Base-by-base conservation (phyloP, 2,329 filamentous ascomycete genomes). In the Proliferodiscus dingleyae region DNA sequence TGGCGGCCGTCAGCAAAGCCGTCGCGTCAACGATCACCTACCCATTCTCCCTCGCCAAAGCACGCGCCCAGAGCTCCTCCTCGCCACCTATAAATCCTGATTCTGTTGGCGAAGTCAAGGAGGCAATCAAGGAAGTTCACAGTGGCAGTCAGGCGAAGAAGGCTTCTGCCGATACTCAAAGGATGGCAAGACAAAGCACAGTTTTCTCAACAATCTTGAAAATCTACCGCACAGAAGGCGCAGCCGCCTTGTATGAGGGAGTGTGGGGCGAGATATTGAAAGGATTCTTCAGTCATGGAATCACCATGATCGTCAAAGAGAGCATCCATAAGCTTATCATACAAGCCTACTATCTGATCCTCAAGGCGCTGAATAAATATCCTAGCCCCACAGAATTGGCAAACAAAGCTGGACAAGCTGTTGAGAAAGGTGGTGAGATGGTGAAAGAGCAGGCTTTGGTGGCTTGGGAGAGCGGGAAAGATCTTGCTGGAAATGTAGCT, bases 271-370 rank as follows among this genome's bases (percentile, higher is more conserved):
- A 94, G 65, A 73, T 95, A 3, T 66, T 90, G 7, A 90, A 89
- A 59, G 85, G 86, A 0, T 94, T 95, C 68, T 83, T 95, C 58
- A 83, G 81, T 18, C 89, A 95, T 59, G 89, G 89, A 0, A 76
- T 89, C 41, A 91, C 89, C 1, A 95, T 95, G 87, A 70, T 91
- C 43, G 80, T 87, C 47, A 95, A 95, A 66, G 87, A 91, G 45
- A 69, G 78, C 4, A 77, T 93, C 7, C 87, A 95, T 62, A 73
- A 77, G 22, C 64, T 83, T 13, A 78, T 95, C 45, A 77, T 94
- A 48, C 78, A 79, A 52, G 58, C 83, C 4, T 94, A 91, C 66
- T 85, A 87, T 54, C 60, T 81, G 5, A 61, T 85, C 2, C 66
- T 85, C n/a, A 69, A 69, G 19, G 51, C 71, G 3, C 52, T 74